A percentile compares a stretch with the other conserved stretches of the same genome.
Evolutionary conservation across 2,329 filamentous ascomycete genomes (phyloP).

Genomic region (Stagonosporopsis rhizophila): DNA sequence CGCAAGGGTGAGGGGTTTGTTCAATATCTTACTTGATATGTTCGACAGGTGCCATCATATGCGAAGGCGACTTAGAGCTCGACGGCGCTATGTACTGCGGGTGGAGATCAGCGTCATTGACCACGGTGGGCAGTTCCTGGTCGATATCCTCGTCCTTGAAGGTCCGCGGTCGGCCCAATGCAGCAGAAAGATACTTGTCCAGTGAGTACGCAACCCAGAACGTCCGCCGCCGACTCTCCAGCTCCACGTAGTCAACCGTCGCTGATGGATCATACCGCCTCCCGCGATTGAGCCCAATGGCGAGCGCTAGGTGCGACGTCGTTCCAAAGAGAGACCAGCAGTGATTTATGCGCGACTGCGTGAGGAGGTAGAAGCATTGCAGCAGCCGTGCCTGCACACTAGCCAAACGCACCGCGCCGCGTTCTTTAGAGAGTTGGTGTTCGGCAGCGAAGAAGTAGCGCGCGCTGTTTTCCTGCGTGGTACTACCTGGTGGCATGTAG

Average conservation of each 20-base stretch:
- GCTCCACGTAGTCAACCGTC: conserved; percentile 54
- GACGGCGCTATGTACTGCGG: conserved; percentile 38
- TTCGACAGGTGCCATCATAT: conserved; percentile 56
- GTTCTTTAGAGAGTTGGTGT: conserved; percentile 57
- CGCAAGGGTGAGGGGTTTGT: background rate
- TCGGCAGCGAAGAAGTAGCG: conserved; percentile 55
- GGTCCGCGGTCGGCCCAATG: conserved; percentile 66
- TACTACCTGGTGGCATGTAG: conserved; percentile 47
- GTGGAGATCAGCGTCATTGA: conserved; percentile 45
- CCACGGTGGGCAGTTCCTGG: conserved; percentile 53
- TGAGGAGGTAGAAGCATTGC: conserved; percentile 65
- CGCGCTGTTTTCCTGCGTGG: conserved; percentile 42
- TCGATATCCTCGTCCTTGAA: conserved; percentile 71
- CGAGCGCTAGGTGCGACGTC: conserved; percentile 60
- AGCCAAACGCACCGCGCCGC: conserved; percentile 62
- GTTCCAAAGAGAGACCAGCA: conserved; percentile 68
- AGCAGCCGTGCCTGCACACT: conserved; percentile 65
- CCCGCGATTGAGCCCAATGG: conserved; percentile 54
- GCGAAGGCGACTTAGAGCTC: conserved; percentile 40
- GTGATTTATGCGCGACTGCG: conserved; percentile 66
- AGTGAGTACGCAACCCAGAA: conserved; percentile 71
- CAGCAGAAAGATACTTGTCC: conserved; percentile 69
- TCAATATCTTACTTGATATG: conserved; percentile 48
- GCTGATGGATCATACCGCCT: conserved; percentile 41
- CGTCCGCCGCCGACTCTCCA: conserved; percentile 63